Conservation (phyloP, 2,329 filamentous ascomycete genomes). For the Fusarium brachygibbosum region DNA sequence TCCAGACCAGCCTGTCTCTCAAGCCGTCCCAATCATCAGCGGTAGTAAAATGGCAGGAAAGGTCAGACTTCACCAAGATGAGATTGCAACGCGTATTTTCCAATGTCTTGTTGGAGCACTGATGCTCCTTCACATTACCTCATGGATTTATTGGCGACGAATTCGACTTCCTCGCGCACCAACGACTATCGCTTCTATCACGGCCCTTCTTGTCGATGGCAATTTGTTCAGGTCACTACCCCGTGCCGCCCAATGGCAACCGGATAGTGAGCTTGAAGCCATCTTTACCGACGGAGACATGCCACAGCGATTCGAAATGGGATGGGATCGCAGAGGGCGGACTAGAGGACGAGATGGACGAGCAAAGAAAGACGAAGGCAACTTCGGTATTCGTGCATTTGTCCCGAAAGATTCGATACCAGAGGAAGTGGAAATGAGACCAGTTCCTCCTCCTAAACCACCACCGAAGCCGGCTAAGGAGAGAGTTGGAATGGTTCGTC, state of each 20-base stretch:
- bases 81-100: conserved; percentile 52
- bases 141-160: conserved; percentile 50
- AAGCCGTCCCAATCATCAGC: conserved; percentile 44
- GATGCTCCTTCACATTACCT: conserved; percentile 46
- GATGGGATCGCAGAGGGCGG: conserved; percentile 34
- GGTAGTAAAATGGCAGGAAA: conserved; percentile 30
- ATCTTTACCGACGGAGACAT: conserved; percentile 31
- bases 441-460: conserved; percentile 35
- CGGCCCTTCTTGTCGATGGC: conserved; percentile 55
- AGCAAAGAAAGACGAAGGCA: conserved; percentile 34
- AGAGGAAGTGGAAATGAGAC: conserved; percentile 46
- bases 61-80: conserved; percentile 49
- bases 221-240: conserved; percentile 52
- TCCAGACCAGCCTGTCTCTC: conserved; percentile 41
- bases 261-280: conserved; percentile 35
- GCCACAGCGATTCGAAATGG: conserved; percentile 38
- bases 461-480: conserved; percentile 25
- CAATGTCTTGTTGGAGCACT: conserved; percentile 51
- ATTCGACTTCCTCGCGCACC: conserved; percentile 50
- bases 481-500: conserved; percentile 39
- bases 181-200: conserved; percentile 55
- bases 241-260: conserved; percentile 47
- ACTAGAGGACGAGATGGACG: conserved; percentile 30
- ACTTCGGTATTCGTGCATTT: conserved; percentile 42
- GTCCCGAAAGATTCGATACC: conserved; percentile 28